Conservation (phyloP, 2,329 filamentous ascomycete genomes). For the Capronia epimyces region DNA sequence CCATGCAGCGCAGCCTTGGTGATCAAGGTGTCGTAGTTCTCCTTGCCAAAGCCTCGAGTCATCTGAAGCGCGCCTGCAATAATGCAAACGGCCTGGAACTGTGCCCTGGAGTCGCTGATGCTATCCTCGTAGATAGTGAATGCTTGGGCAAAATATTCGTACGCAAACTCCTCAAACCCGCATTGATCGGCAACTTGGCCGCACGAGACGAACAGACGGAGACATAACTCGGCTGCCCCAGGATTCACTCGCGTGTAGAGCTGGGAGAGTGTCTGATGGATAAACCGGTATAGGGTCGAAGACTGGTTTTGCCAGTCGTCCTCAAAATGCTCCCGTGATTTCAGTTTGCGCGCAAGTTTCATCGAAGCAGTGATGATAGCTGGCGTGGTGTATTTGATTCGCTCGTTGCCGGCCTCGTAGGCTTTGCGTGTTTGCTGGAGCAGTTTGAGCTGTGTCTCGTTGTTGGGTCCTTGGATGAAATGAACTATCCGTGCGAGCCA, state of each 20-base stretch:
- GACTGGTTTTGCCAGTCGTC: conserved; percentile 68
- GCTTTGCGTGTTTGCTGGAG: conserved; percentile 82
- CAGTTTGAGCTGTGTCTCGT: conserved; percentile 85
- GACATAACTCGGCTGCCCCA: conserved; percentile 76
- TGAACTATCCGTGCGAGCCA: conserved; percentile 93
- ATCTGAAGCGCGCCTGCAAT: conserved; percentile 85
- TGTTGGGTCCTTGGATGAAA: conserved; percentile 73
- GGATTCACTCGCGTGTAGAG: conserved; percentile 80
- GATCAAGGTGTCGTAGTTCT: conserved; percentile 98
- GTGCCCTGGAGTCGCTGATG: conserved; percentile 88
- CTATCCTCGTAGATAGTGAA: conserved; percentile 98
- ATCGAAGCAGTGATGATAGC: conserved; percentile 84
- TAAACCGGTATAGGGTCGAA: conserved; percentile 87
- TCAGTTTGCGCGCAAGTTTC: conserved; percentile 82
- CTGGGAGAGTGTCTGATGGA: conserved; percentile 80
- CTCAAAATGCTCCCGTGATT: conserved; percentile 80
- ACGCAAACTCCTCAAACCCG: conserved; percentile 90
- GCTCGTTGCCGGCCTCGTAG: conserved; percentile 85
- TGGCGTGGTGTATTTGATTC: conserved; percentile 91
- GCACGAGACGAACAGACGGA: conserved; percentile 84
- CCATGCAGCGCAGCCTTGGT: conserved; percentile 96
- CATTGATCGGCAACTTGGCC: conserved; percentile 89
- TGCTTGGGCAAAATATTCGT: conserved; percentile 96
- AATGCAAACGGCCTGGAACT: conserved; percentile 96
- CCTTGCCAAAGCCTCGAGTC: conserved; percentile 83